Evolutionary conservation across 495 filamentous ascomycete genomes (phyloP), one percentile per base, ranked within the genome.

Genomic region (Platismatia glauca): DNA sequence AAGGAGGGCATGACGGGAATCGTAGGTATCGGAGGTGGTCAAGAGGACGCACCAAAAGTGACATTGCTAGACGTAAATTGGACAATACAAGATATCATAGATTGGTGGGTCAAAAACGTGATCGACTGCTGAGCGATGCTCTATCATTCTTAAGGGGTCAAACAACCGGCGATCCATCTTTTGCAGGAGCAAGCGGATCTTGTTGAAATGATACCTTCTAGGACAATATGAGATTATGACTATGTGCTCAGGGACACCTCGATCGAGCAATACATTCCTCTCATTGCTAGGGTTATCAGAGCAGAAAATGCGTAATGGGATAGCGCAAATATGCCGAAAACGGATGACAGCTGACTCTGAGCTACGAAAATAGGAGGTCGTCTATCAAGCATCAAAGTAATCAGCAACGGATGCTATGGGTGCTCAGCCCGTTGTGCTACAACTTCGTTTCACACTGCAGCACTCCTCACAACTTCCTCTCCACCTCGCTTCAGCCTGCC

Each of bases 1-100:
- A 81, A 80, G 34, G 86, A 93, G 70, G 82, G 80, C 20, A 71
- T 66, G 63, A 55, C 69, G 1, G 66, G 62, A 12, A 60, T 65
- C 7, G 22, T 59, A 52, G 61, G 66, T 7, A 53, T 62, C 39
- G 66, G 55, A 55, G 64, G 53, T 20, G 41, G 43, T 35, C 33
- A 55, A 27, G 62, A 55, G 55, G 35, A 38, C 15, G 69, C 48
- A 58, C 62, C 7, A 7, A 59, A 62, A 35, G 76, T 73, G 58
- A 70, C 76, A 24, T 79, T 76, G 78, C 16, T 55, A 8, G 68
- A 72, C 43, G 73, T 71, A 3, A 66, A 71, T 41, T 81, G 78
- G 77, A 79, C 70, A 39, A 52, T 73, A 9, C 79, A 82, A 66
- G 67, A 60, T 39, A 57, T 78, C 50, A 71, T 76, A n/a, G 72